Conservation (phyloP, 2,329 filamentous ascomycete species). For the Setomelanomma holmii region DNA sequence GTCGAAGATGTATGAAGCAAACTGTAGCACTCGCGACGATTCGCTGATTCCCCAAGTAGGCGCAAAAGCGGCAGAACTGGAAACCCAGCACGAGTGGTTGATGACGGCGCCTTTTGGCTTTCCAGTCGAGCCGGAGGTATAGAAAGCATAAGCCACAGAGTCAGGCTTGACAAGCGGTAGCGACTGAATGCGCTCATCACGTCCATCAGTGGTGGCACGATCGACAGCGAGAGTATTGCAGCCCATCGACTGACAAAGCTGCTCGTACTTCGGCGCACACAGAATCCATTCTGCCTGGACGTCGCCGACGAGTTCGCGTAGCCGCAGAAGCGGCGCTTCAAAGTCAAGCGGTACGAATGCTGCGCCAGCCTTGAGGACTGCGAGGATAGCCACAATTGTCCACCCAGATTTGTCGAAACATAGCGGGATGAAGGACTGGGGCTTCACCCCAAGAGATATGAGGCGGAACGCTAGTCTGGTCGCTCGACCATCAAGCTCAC, state of each 20-base stretch:
- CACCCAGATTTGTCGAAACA: constrained; percentile 48
- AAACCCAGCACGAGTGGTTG: constrained; percentile 65
- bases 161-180: constrained; percentile 50
- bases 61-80: constrained; percentile 43
- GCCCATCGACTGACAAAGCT: constrained; percentile 34
- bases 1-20: constrained; percentile 56
- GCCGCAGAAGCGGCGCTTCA: constrained; percentile 42
- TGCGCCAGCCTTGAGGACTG: constrained; percentile 46
- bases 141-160: constrained; percentile 67
- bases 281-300: constrained; percentile 37
- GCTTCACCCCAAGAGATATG: constrained; percentile 31
- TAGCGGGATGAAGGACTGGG: constrained; percentile 38
- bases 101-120: constrained; percentile 68
- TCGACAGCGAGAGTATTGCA: constrained; percentile 38
- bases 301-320: constrained; percentile 45
- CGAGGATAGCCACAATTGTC: constrained; percentile 46
- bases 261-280: constrained; percentile 31
- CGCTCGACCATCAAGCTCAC: constrained; percentile 35
- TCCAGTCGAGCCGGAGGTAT: constrained; percentile 65
- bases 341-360: constrained; percentile 50
- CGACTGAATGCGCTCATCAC: constrained; percentile 34
- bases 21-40: constrained; percentile 63
- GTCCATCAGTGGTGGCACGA: constrained; percentile 51
- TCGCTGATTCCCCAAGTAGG: constrained; percentile 52
- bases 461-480: constrained; percentile 34